Evolutionary conservation across 176 grass and related monocot genomes (phyloP), one percentile per base, ranked within the genome.

Genomic region (Juncus effusus): DNA sequence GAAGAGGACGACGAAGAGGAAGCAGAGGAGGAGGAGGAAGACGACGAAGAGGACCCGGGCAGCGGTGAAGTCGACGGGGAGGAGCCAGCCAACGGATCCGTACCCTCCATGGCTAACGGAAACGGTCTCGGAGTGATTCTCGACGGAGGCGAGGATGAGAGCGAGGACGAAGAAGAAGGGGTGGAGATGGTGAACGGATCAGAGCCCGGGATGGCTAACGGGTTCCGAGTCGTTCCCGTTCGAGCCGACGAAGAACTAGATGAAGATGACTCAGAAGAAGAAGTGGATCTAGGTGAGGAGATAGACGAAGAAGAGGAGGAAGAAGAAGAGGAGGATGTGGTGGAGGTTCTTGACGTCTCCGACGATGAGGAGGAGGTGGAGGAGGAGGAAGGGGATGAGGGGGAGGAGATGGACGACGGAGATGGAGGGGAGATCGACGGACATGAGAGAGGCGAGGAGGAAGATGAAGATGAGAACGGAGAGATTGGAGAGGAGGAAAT

Each of bases 381-480:
- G 3, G 75, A 82, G 2, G 89, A 88, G 0, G 89, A 87, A 12
- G 83, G 69, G 0, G 86, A 85, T 0, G 79, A 82, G 0, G 83
- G 77, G 1, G 91, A 90, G 2, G 83, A 86, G 0, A 75, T 83
- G 10, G 86, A 82, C 12, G 87, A 83, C 45, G 81, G 77, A 11
- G 61, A 40, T 13, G 76, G 51, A 62, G 87, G 76, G 62, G 87
- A 91, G 74, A 96, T 96, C 10, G 92, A 96, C 83, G 92, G 87
- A 36, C 92, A 96, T 81, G 92, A 96, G 38, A 87, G 83, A 11
- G 92, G 92, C 4, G 92, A 96, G 76, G 90, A 83, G 7, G 90
- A 89, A 3, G 90, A 90, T 59, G 87, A 95, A 4, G 79, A 95
- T 70, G 92, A 91, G 28, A 80, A 96, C 4, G 92, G 92, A 3